phyloP scores from a whole-genome alignment of 192 early-diverging fungal species.

The Entomortierella parvispora region DNA sequence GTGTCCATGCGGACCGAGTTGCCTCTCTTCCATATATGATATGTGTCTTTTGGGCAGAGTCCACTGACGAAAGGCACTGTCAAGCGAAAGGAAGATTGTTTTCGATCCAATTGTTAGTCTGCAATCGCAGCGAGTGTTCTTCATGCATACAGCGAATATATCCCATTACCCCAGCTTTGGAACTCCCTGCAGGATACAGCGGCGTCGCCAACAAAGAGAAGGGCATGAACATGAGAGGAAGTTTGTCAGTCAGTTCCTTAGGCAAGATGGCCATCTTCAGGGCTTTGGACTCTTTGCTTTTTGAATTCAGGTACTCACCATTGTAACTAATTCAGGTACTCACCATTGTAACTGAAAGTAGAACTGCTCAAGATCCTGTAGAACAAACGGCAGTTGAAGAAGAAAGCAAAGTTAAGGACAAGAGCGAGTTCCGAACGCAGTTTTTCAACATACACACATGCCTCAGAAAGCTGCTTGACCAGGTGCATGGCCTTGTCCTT shows the following conservation, averaged over 20 bases:
- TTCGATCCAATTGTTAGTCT: background rate
- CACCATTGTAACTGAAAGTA: slow-evolving; percentile 53
- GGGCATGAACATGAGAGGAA: background rate
- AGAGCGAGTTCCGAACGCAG: background rate
- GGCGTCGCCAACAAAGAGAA: background rate
- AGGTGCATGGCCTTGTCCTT: slow-evolving; percentile 43
- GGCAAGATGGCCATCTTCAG: too few species aligned
- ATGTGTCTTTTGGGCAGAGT: slow-evolving; percentile 49
- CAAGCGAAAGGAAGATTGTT: background rate
- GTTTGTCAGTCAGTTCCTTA: too few species aligned
- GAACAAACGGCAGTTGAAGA: background rate
- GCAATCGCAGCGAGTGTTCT: background rate
- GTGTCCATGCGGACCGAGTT: slow-evolving; percentile 53
- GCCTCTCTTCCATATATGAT: slow-evolving; percentile 54
- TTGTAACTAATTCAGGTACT: too few species aligned
- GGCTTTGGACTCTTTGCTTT: too few species aligned
- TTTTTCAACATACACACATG: background rate
- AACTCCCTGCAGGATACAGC: slow-evolving; percentile 36
- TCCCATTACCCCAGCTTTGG: slow-evolving; percentile 53
- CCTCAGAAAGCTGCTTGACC: slow-evolving; percentile 41
- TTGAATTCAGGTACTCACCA: too few species aligned
- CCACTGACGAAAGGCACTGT: slow-evolving; percentile 50
- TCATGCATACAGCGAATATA: too few species aligned
- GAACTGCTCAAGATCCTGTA: slow-evolving; percentile 48
- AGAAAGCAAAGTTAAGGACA: slow-evolving; percentile 5